Base-by-base conservation (phyloP, 306 rosid genomes). In the Oxytropis ochrocephala region DNA sequence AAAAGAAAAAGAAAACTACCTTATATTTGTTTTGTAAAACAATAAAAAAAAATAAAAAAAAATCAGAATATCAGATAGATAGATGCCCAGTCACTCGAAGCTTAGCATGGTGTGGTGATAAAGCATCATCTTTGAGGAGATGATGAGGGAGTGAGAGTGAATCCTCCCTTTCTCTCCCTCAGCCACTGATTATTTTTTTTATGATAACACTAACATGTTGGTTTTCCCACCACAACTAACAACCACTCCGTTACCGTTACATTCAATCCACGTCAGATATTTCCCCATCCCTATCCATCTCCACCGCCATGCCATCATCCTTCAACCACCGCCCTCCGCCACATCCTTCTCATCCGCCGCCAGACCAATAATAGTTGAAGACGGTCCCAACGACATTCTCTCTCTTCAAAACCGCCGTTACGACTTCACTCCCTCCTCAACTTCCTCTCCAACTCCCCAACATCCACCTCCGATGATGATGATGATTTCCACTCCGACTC, bases 381-480 rank as follows among this genome's bases (percentile, higher is more conserved):
- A 79, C 38, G 82, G 82, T 48, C 78, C 85, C 29, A 66, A 69
- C 80, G 85, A 85, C 79, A 59, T 78, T 69, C 80, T 74, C 33
- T 77, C 88, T 49, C 64, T 83, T 24, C 95, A 74, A 13, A 80
- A 67, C 65, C 87, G 80, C 83, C 87, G 86, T 52, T 87, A 91
- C 63, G 91, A 89, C 84, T 92, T 89, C 81, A 42, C 79, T 32
- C 97, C 97, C 96, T 91, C 78, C 81, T 91, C 73, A 3, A 46
- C 70, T 91, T 82, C 77, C 91, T 91, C 81, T 81, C 90, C 42
- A 41, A 53, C 43, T 35, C 79, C 7, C 12, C 72, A 11, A 3
- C 7, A 2, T 8, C 72, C 16, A 3, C 7, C 5, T 8, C 32
- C 11, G 11, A 4, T 17, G n/a, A n/a, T 24, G 29, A 24, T 24